Evolutionary conservation across 495 filamentous ascomycete species (phyloP), one percentile per base, ranked within the genome.

Genomic region (Apiosordaria backusii): DNA sequence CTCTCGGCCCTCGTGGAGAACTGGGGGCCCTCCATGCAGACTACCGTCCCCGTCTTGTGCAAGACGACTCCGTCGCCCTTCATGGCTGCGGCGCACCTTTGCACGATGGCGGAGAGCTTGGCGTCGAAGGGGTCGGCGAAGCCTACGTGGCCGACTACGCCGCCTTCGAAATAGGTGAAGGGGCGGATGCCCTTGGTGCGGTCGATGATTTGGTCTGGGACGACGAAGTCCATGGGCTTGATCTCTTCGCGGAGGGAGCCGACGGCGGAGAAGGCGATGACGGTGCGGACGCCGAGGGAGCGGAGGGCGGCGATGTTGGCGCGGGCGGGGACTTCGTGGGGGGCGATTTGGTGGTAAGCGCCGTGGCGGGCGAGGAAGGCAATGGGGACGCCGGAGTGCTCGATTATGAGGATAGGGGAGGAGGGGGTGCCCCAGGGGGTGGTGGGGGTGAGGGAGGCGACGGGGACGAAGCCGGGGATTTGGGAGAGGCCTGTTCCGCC

Each of bases 1-100:
- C 89, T 92, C 81, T 99, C 95, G 60, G 93, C 93, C 70, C 95
- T 92, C n/a, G 96, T 98, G 72, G 88, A 92, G 86, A 99, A 99
- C 72, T 96, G 91, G 4, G 95, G 95, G 1, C 95, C 95, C 83
- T 99, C 92, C 87, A 99, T 99, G 82, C 93, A 97, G 66, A 99
- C 81, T 58, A 97, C 75, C 2, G 88, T 90, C 25, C 93, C 94
- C 22, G 82, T 84, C 68, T 87, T 87, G 71, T 97, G 95, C 66
- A 97, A 77, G 25, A 81, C 78, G 4, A 96, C 90, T 25, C 89
- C 89, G 4, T 95, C 90, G 24, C 92, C 92, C 68, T 88, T 85
- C 72, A 96, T 81, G 61, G 85, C 84, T 72, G 90, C 86, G 53
- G 91, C 92, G 74, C 89, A 97, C 50, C 81, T 78, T 65, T 82